These are phyloP conservation scores for Coniella lustricola DNA, from an alignment of 2,329 filamentous ascomycete genomes.

Conservation along the genomic window DNA sequence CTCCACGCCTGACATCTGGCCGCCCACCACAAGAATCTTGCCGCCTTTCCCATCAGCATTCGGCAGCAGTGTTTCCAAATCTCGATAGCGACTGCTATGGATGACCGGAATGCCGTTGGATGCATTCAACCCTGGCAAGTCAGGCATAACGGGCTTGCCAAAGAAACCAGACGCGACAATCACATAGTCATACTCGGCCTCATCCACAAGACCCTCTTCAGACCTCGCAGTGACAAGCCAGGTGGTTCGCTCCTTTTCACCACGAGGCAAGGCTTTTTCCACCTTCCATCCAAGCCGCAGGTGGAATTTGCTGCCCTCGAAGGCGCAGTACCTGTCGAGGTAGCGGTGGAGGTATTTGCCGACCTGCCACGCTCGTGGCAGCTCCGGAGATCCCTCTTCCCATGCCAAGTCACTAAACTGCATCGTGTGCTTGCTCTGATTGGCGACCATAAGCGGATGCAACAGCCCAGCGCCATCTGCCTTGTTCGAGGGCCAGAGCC, in stretches of 20 bases:
- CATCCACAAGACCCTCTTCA: constrained; percentile 29
- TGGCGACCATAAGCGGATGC: constrained; percentile 63
- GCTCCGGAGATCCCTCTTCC: constrained; percentile 52
- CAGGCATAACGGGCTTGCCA: constrained; percentile 49
- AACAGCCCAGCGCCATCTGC: constrained; percentile 44
- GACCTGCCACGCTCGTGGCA: constrained; percentile 72
- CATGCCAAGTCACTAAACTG: constrained; percentile 67
- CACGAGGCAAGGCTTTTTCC: constrained; percentile 29
- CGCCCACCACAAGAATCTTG: constrained; percentile 68
- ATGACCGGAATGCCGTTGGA: constrained; percentile 42
- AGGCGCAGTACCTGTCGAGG: constrained; percentile 46
- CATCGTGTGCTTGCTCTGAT: constrained; percentile 72
- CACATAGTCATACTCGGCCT: constrained; percentile 60
- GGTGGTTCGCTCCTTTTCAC: constrained; percentile 22
- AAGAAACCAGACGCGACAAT: constrained; percentile 74
- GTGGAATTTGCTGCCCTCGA: constrained; percentile 29
- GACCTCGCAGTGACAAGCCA: constrained; percentile 37
- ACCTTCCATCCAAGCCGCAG: constrained; percentile 45
- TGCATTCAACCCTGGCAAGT: constrained; percentile 27
- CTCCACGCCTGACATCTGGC: constrained; percentile 78
- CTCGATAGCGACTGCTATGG: constrained; percentile 63
- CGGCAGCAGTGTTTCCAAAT: constrained; percentile 42
- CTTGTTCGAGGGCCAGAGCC: constrained; percentile 62
- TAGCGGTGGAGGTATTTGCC: constrained; percentile 66
- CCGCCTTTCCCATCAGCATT: constrained; percentile 33